Evolutionary conservation across 2,329 filamentous ascomycete genomes (phyloP).

Genomic region (Chrysoporthe austroafricana): DNA sequence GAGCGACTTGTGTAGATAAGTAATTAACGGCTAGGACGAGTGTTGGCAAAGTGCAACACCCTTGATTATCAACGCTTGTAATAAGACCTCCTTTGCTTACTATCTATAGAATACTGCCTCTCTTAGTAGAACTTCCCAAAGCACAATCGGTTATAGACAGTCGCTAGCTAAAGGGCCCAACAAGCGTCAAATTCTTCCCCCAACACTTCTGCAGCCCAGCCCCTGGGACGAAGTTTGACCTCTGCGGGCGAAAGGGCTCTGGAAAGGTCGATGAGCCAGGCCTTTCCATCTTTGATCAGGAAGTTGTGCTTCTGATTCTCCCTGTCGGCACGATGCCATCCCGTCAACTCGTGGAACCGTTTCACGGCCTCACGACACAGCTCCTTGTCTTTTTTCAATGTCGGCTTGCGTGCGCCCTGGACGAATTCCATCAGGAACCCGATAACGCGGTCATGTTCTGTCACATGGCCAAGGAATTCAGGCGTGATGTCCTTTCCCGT

Average conservation of each 20-base stretch:
- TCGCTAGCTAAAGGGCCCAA: neutral
- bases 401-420: constrained; percentile 12
- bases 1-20: neutral
- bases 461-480: constrained; percentile 20
- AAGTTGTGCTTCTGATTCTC: constrained; percentile 19
- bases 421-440: constrained; percentile 18
- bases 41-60: neutral
- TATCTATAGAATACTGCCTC: neutral
- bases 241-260: constrained; percentile 4
- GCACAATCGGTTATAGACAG: neutral
- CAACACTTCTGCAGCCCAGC: constrained; percentile 7
- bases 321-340: constrained; percentile 18
- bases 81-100: neutral
- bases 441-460: constrained; percentile 22
- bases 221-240: neutral
- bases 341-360: constrained; percentile 14
- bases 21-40: neutral
- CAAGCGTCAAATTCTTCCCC: constrained; percentile 10
- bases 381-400: constrained; percentile 8
- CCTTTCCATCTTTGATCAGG: constrained; percentile 20
- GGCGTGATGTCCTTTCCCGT: constrained; percentile 9
- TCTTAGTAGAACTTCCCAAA: neutral
- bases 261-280: constrained; percentile 19
- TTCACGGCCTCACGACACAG: constrained; percentile 18
- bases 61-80: neutral